Percentiles rank a stretch among this genome's conserved stretches.
Conservation (phyloP, 2,329 filamentous ascomycete species). For the Paraconiothyrium sp. region DNA sequence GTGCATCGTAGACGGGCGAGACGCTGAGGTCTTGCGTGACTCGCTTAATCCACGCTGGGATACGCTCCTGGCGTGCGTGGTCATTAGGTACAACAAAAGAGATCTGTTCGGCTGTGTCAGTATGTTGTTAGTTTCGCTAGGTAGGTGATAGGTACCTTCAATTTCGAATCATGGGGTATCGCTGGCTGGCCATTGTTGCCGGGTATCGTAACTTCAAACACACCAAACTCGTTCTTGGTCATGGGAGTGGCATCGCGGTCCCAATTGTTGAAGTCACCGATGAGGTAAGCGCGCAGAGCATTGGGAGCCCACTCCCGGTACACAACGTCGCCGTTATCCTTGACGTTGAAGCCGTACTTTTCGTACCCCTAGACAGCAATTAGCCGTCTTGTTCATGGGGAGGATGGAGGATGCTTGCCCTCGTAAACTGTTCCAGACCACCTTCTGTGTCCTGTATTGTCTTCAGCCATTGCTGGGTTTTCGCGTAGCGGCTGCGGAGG, state of each 20-base stretch:
- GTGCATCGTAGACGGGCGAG: slow-evolving; percentile 91
- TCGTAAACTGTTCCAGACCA: slow-evolving; percentile 90
- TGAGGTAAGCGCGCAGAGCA: slow-evolving; percentile 82
- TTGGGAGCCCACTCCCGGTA: slow-evolving; percentile 98
- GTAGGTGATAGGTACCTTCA: slow-evolving; percentile 73
- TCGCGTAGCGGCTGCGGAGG: slow-evolving; percentile 78
- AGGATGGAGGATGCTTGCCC: slow-evolving; percentile 59
- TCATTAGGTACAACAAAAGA: slow-evolving; percentile 82
- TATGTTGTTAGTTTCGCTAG: slow-evolving; percentile 5
- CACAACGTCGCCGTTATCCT: slow-evolving; percentile 81
- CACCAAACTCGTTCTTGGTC: slow-evolving; percentile 84
- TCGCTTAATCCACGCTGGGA: slow-evolving; percentile 97
- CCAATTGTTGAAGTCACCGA: slow-evolving; percentile 98
- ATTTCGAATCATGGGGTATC: slow-evolving; percentile 92
- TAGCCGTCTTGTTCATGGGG: slow-evolving; percentile 22
- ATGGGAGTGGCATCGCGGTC: slow-evolving; percentile 83
- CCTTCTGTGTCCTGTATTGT: slow-evolving; percentile 85
- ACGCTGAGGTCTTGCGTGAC: slow-evolving; percentile 92
- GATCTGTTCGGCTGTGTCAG: slow-evolving; percentile 64
- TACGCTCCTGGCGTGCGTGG: slow-evolving; percentile 79
- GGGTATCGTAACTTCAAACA: slow-evolving; percentile 84
- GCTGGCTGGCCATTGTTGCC: slow-evolving; percentile 76
- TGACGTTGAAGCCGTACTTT: slow-evolving; percentile 84
- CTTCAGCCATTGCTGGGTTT: slow-evolving; percentile 87
- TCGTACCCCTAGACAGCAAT: slow-evolving; percentile 75